Evolutionary conservation across 768 basidiomycete species (phyloP).

Genomic region (Phaffia australis): DNA sequence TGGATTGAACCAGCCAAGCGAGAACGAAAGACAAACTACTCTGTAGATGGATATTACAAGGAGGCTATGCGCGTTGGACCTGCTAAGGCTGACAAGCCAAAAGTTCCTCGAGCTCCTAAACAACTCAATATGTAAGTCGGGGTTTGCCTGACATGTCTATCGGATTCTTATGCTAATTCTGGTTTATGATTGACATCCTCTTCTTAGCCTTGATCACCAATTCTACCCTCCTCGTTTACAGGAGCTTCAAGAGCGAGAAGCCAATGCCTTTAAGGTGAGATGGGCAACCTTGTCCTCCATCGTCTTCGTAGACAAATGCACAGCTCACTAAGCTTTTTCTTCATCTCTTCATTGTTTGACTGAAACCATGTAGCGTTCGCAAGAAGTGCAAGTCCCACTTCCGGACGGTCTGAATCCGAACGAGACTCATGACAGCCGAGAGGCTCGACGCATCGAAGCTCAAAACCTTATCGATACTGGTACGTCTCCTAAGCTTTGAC

Average conservation of each 20-base stretch:
- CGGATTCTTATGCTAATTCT: not conserved
- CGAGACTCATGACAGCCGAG: slow-evolving; percentile 72
- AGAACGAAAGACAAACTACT: slow-evolving; percentile 75
- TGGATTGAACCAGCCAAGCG: slow-evolving; percentile 79
- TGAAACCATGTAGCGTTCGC: slow-evolving; percentile 32
- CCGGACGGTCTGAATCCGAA: slow-evolving; percentile 59
- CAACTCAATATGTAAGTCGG: slow-evolving; percentile 63
- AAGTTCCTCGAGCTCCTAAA: slow-evolving; percentile 74
- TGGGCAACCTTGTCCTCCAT: not conserved
- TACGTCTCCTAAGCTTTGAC: slow-evolving; percentile 34
- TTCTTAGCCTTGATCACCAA: slow-evolving; percentile 77
- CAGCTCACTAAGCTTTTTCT: no score
- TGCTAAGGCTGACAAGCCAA: slow-evolving; percentile 66
- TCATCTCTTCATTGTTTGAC: not conserved
- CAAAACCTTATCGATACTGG: slow-evolving; percentile 83
- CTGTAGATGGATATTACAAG: slow-evolving; percentile 90
- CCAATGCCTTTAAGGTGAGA: slow-evolving; percentile 62
- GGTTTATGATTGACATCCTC: slow-evolving; percentile 1
- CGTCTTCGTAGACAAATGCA: slow-evolving; percentile 42
- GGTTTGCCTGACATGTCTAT: not conserved
- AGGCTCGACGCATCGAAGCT: slow-evolving; percentile 63
- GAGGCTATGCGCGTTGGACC: slow-evolving; percentile 64
- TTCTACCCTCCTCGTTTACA: slow-evolving; percentile 78
- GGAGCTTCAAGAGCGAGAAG: slow-evolving; percentile 75
- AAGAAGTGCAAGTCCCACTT: slow-evolving; percentile 41